Conservation (phyloP, 352 stramenopile genomes). For the Bremia lactucae region DNA sequence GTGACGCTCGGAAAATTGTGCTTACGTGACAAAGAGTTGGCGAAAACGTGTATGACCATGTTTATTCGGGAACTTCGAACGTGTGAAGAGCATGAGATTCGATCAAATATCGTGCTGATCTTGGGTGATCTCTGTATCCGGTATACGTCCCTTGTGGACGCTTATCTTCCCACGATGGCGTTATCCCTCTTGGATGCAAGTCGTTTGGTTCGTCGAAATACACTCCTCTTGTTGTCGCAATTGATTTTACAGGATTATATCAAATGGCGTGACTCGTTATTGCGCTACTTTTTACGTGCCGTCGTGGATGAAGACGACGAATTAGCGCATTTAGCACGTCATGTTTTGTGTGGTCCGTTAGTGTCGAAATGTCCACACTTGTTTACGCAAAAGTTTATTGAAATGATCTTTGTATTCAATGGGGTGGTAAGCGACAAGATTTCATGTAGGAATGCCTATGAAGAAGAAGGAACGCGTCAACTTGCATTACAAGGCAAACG, state of each 20-base stretch:
- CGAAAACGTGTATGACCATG: slow-evolving; percentile 91
- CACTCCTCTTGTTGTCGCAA: slow-evolving; percentile 92
- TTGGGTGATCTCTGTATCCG: slow-evolving; percentile 93
- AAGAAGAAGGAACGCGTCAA: slow-evolving; percentile 54
- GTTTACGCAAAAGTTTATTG: slow-evolving; percentile 95
- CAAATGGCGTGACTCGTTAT: slow-evolving; percentile 94
- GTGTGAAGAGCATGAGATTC: slow-evolving; percentile 75
- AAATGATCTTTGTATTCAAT: slow-evolving; percentile 96
- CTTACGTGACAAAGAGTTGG: slow-evolving; percentile 88
- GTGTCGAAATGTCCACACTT: slow-evolving; percentile 89
- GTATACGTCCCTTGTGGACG: slow-evolving; percentile 94
- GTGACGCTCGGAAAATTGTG: slow-evolving; percentile 92
- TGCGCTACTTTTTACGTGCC: slow-evolving; percentile 92
- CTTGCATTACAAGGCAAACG: slow-evolving; percentile 45
- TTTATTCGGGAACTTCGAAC: slow-evolving; percentile 90
- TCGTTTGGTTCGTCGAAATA: slow-evolving; percentile 87
- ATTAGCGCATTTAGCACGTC: slow-evolving; percentile 87
- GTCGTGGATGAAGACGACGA: slow-evolving; percentile 91
- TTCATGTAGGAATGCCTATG: slow-evolving; percentile 51
- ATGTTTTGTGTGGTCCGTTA: slow-evolving; percentile 86
- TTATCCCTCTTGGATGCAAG: slow-evolving; percentile 86
- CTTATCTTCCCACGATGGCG: slow-evolving; percentile 92
- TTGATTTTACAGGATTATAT: slow-evolving; percentile 97
- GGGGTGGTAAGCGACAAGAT: slow-evolving; percentile 45
- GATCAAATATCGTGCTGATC: slow-evolving; percentile 95